Evolutionary conservation across 2,329 filamentous ascomycete genomes (phyloP), one percentile per base, ranked within the genome.

Genomic region (Mycosphaerella sp.): DNA sequence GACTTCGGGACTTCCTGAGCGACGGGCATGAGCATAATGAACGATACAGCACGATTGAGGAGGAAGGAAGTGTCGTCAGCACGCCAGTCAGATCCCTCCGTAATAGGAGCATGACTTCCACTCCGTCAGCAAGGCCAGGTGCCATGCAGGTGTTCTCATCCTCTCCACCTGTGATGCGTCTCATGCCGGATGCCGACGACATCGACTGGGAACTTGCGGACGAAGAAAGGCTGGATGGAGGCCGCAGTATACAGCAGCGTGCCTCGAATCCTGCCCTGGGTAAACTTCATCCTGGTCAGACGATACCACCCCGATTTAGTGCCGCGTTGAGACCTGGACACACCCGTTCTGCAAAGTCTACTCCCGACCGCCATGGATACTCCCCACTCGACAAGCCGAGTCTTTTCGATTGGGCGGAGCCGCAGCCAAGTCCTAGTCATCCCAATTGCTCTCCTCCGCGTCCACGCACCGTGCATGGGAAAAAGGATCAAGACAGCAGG

Each of bases 401-500:
- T 61, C 74, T 91, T 2, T 91, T 91, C 63, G 87, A 91, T 68
- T 65, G 63, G 64, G 48, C 84, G 45, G 87, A 91, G 67, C 78
- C 84, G 11, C 72, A 80, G 26, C 72, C 75, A 6, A 75, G 80
- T 55, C 85, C 87, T 53, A 86, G 83, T 70, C 72, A 76, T 49
- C 80, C 85, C 45, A 79, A 78, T 55, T 79, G 79, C 29, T 77
- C 78, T 39, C 78, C 78, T n/a, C 77, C 78, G 44, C 80, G 87
- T 26, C 87, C 87, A 1, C 84, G 81, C 64, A 91, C 87, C 11
- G 84, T 87, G 38, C 86, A 90, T 66, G 84, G 83, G 11, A 90
- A 89, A 69, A 86, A 88, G 61, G 80, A 86, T 62, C 73, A 82
- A 56, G 85, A 89, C 67, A 73, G 80, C 61, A 79, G 87, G 70